Percentiles rank a stretch among this genome's conserved stretches.
phyloP scores from a whole-genome alignment of 371 early-diverging fungal species.

The Saksenaea oblongispora region DNA sequence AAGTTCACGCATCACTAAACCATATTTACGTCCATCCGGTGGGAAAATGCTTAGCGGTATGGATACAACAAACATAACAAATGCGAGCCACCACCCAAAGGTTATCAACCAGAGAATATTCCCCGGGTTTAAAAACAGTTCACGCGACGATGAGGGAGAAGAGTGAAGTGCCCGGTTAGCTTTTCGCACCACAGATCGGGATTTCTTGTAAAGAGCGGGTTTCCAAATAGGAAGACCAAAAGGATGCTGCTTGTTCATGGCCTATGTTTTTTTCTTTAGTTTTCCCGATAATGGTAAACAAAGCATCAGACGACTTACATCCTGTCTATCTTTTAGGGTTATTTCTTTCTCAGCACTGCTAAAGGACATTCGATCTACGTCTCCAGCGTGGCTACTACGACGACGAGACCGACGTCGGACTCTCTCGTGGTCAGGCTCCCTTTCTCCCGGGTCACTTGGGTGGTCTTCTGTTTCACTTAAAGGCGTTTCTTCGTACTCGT shows the following conservation, averaged over 20 bases:
- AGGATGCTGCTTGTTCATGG: conserved; percentile 82
- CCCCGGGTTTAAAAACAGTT: conserved; percentile 72
- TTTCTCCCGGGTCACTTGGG: neutral
- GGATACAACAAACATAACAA: conserved; percentile 61
- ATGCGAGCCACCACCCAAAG: conserved; percentile 89
- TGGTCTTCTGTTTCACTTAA: neutral
- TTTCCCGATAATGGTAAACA: neutral
- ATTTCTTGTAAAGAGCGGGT: conserved; percentile 93
- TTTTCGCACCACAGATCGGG: conserved; percentile 79
- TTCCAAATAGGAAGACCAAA: conserved; percentile 98
- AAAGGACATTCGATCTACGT: conserved; percentile 6
- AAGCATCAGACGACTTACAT: conserved; percentile 35
- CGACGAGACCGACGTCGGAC: conserved; percentile 2
- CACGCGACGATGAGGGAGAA: conserved; percentile 59
- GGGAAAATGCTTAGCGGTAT: conserved; percentile 49
- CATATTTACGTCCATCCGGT: conserved; percentile 56
- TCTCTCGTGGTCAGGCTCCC: neutral
- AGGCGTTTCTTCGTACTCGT: neutral
- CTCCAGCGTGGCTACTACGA: neutral
- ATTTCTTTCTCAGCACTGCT: conserved; percentile 47
- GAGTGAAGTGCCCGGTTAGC: conserved; percentile 84
- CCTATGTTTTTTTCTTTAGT: conserved; percentile 37
- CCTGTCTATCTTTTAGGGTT: conserved; percentile 69
- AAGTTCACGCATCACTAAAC: conserved; percentile 59
- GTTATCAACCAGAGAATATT: conserved; percentile 86